Percentiles rank a stretch among this genome's conserved stretches.
Conservation (phyloP, 257 asterid species). For the Lycium ferocissimum region DNA sequence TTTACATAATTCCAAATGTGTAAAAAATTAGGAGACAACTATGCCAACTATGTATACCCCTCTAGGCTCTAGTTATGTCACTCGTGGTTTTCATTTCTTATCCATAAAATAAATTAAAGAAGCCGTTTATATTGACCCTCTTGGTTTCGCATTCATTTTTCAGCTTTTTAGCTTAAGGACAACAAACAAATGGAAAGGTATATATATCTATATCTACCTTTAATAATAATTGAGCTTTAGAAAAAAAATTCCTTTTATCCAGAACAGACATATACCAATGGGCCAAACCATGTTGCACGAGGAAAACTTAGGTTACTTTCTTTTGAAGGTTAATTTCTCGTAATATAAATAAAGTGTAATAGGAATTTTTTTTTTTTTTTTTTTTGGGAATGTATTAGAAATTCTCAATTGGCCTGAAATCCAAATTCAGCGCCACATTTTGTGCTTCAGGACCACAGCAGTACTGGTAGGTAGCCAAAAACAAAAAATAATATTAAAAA, state of each 20-base stretch:
- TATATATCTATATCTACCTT: not conserved
- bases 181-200: conserved; percentile 2
- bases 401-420: not conserved
- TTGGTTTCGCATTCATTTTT: not conserved
- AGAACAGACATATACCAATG: not conserved
- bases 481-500: not conserved
- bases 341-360: not conserved
- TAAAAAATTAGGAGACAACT: not conserved
- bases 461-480: not conserved
- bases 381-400: not conserved
- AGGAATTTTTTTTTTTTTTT: not conserved
- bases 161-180: conserved; percentile 18
- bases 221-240: not conserved
- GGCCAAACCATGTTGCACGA: not conserved
- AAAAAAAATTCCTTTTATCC: too few species aligned
- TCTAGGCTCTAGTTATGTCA: not conserved
- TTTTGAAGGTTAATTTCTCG: not conserved
- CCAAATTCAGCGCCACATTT: not conserved
- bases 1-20: not conserved
- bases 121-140: not conserved
- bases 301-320: not conserved
- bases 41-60: not conserved
- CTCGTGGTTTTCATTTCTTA: not conserved
- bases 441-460: not conserved
- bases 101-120: not conserved